phyloP scores from a whole-genome alignment of 1,284 basidiomycete genomes.

The Xerocomus nothofagi region DNA sequence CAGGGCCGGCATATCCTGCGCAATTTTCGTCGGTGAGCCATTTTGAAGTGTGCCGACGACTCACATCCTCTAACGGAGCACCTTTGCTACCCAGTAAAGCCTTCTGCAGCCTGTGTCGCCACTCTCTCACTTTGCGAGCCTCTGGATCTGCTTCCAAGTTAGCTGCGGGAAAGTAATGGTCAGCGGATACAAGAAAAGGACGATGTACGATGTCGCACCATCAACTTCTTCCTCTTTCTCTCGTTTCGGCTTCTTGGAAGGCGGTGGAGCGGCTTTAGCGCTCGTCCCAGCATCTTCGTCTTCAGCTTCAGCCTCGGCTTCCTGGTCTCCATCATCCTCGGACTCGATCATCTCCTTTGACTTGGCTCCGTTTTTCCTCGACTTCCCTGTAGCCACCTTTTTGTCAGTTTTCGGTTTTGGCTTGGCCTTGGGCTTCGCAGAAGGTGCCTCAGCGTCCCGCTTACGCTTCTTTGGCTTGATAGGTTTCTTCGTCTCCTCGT shows the following conservation, averaged over 20 bases:
- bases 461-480: conserved; percentile 62
- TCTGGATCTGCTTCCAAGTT: conserved; percentile 65
- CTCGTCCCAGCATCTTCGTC: conserved; percentile 52
- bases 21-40: conserved; percentile 10
- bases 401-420: conserved; percentile 39
- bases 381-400: conserved; percentile 38
- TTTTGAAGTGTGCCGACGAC: conserved; percentile 11
- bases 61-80: conserved; percentile 48
- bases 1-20: conserved; percentile 75
- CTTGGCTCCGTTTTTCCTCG: conserved; percentile 61
- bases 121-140: conserved; percentile 71
- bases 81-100: conserved; percentile 66
- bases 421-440: conserved; percentile 44
- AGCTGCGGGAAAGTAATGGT: conserved; percentile 32
- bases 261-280: conserved; percentile 59
- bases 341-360: conserved; percentile 69
- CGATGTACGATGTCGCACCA: conserved; percentile 29
- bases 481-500: conserved; percentile 52
- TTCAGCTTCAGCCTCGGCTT: conserved; percentile 46
- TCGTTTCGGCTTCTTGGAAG: conserved; percentile 65
- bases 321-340: conserved; percentile 54
- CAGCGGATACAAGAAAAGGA: conserved; percentile 8
- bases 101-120: conserved; percentile 83
- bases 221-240: conserved; percentile 67
- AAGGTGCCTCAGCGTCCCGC: conserved; percentile 44